Evolutionary conservation across 805 yeast genomes (phyloP), one percentile per base, ranked within the genome.

Genomic region (Wickerhamiella cacticola): DNA sequence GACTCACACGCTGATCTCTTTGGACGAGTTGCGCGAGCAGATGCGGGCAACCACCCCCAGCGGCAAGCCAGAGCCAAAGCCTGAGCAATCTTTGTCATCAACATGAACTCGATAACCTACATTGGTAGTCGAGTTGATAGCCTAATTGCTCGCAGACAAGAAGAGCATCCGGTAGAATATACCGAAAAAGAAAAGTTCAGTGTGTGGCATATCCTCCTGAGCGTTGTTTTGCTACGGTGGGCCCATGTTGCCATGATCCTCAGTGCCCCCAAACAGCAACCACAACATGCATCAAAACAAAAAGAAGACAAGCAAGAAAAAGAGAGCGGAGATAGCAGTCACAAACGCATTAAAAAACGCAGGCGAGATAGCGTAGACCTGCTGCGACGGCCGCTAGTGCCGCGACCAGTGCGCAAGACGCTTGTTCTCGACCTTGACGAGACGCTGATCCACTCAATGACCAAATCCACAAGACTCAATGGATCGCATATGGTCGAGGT

Each of bases 371-470:
- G 42, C 46, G 18, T 31, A 4, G 46, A 40, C 13, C 33, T 50
- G 31, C 36, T 46, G 8, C 22, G 38, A 16, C 42, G 52, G 15
- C 48, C 50, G 6, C 42, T 50, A 3, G 28, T 24, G 16, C 26
- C 16, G 15, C 18, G 22, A 10, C 34, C 38, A 7, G 16, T 8
- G 24, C 46, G 45, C 21, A 48, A 71, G 54, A 80, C 86, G 0
- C 70, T 92, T 25, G 82, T 92, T 1, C 68, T 92, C 21, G 98
- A 92, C 61, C 72, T 92, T 25, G 98, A 89, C 64, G 98, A 92
- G 59, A 92, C 98, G 0, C 68, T 92, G 48, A 87, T 92, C 49
- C 98, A 92, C 62, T 87, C 97, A 1, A 71, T 87, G 49, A 79
- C 94, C 4, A 71, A 94, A 49, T 60, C 65, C 36, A 55, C 66